Evolutionary conservation across 345 rosid species (phyloP).

Genomic region (Erodium maritimum): DNA sequence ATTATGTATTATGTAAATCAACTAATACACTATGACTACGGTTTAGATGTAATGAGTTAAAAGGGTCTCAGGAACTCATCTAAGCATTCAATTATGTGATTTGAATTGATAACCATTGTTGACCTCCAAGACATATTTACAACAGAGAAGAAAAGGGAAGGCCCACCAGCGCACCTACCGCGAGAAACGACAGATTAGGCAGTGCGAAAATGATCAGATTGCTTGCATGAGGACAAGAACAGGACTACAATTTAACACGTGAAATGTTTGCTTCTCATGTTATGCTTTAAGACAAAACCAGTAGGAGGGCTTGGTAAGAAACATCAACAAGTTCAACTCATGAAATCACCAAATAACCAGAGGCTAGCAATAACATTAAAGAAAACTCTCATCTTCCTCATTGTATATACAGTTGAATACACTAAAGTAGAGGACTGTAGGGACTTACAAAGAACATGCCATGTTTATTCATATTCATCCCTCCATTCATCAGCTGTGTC

Average conservation of each 20-base stretch:
- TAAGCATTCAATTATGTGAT: too few species aligned
- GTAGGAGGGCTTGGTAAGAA: too few species aligned
- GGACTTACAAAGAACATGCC: too few species aligned
- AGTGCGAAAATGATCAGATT: too few species aligned
- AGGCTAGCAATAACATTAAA: not conserved
- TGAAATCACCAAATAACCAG: not conserved
- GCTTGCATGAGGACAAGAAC: not conserved
- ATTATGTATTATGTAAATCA: not conserved
- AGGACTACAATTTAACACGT: not conserved
- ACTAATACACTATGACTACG: too few species aligned
- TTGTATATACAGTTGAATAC: not conserved
- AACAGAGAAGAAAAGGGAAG: too few species aligned
- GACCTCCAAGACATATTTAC: too few species aligned
- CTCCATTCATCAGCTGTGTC: not conserved
- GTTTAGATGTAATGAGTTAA: too few species aligned
- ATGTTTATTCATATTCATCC: not conserved
- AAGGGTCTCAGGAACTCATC: too few species aligned
- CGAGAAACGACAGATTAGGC: too few species aligned
- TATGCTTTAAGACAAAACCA: not conserved
- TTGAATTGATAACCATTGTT: too few species aligned
- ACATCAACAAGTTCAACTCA: not conserved
- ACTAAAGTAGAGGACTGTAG: not conserved
- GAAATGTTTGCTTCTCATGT: not conserved
- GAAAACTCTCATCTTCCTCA: not conserved
- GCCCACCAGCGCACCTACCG: not conserved